phyloP scores from a whole-genome alignment of 2,329 filamentous ascomycete species.

The Cercospora brassicicola region DNA sequence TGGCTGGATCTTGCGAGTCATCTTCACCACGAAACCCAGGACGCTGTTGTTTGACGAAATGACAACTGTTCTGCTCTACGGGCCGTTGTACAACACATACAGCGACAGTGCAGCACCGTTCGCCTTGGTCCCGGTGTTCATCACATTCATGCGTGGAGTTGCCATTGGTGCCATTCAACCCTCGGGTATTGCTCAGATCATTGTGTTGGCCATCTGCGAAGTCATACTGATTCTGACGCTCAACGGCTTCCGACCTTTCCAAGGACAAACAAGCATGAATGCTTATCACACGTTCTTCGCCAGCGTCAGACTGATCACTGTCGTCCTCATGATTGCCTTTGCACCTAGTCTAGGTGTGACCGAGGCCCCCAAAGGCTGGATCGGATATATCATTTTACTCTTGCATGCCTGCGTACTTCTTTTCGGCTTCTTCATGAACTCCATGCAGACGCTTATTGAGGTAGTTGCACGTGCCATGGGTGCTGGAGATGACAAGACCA shows the following conservation, averaged over 20 bases:
- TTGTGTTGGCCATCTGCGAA: conserved; percentile 90
- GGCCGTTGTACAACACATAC: conserved; percentile 95
- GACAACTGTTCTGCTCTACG: conserved; percentile 83
- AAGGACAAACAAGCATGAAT: conserved; percentile 94
- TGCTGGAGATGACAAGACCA: conserved; percentile 67
- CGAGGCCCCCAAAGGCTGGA: conserved; percentile 84
- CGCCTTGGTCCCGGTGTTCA: conserved; percentile 78
- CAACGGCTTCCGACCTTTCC: conserved; percentile 86
- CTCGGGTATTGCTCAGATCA: conserved; percentile 88
- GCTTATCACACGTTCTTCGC: conserved; percentile 88
- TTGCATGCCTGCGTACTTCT: conserved; percentile 82
- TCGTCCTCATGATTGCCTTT: conserved; percentile 62
- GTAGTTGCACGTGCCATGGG: conserved; percentile 79
- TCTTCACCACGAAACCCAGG: conserved; percentile 76
- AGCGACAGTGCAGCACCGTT: conserved; percentile 90
- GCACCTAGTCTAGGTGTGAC: conserved; percentile 76
- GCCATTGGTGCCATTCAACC: conserved; percentile 90
- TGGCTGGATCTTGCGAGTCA: conserved; percentile 76
- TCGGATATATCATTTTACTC: conserved; percentile 86
- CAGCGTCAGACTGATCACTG: conserved; percentile 69
- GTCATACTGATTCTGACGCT: conserved; percentile 84
- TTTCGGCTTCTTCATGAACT: conserved; percentile 91
- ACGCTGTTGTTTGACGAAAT: conserved; percentile 91
- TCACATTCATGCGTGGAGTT: conserved; percentile 83
- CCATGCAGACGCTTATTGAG: conserved; percentile 85